A percentile compares a stretch with the other conserved stretches of the same genome.
phyloP scores from a whole-genome alignment of 148 eudicot species.

The Agrostemma githago region DNA sequence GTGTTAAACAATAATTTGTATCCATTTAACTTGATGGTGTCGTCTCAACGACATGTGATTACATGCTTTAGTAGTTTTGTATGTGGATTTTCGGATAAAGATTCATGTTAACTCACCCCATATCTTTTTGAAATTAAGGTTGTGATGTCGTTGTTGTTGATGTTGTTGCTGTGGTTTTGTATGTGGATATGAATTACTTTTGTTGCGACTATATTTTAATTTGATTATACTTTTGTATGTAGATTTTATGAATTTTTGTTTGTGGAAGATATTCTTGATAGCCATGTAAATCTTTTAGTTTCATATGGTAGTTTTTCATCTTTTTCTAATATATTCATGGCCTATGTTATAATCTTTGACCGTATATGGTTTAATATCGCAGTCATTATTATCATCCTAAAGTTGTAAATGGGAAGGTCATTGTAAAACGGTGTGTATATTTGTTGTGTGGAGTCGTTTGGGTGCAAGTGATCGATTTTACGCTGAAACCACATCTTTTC shows the following conservation, averaged over 20 bases:
- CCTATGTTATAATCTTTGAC: neutral
- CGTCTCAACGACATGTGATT: neutral
- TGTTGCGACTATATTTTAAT: too few species aligned
- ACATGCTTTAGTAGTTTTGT: neutral
- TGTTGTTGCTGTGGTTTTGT: too few species aligned
- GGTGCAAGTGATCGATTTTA: neutral
- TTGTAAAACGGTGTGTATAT: neutral
- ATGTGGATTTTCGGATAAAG: neutral
- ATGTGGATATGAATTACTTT: too few species aligned
- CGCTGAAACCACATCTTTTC: neutral
- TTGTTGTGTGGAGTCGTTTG: neutral
- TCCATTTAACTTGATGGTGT: too few species aligned
- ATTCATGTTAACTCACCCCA: too few species aligned
- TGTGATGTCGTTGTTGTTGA: neutral
- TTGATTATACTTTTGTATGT: neutral
- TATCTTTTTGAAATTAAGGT: neutral
- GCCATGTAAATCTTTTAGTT: neutral
- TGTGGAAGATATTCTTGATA: too few species aligned
- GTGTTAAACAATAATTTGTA: too few species aligned
- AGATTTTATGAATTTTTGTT: neutral
- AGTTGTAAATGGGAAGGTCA: neutral
- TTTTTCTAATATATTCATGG: neutral
- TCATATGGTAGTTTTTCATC: neutral
- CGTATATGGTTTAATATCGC: too few species aligned
- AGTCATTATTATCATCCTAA: too few species aligned